phyloP scores from a whole-genome alignment of 306 rosid genomes.

The Quercus gilva region DNA sequence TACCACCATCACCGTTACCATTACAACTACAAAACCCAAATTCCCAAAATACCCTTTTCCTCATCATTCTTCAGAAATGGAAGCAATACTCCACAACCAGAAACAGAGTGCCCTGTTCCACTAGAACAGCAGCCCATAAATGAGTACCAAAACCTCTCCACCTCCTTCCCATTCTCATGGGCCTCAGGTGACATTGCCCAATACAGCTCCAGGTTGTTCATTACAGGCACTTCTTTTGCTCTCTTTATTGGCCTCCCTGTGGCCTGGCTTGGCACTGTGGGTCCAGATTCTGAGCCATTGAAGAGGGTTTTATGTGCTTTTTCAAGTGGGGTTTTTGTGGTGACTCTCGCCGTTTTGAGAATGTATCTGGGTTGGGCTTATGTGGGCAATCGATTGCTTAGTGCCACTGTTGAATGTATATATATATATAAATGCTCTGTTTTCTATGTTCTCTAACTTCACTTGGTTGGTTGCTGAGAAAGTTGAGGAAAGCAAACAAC shows the following conservation, averaged over 20 bases:
- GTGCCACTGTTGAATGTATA: slow-evolving; percentile 94
- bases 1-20: slow-evolving; percentile 1
- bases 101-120: slow-evolving; percentile 85
- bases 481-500: not conserved
- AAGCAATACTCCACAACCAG: slow-evolving; percentile 47
- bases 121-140: slow-evolving; percentile 75
- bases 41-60: slow-evolving; percentile 4
- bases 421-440: slow-evolving; percentile 43
- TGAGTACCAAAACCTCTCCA: slow-evolving; percentile 74
- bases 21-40: not conserved
- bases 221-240: slow-evolving; percentile 67
- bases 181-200: slow-evolving; percentile 69
- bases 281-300: slow-evolving; percentile 64
- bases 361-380: slow-evolving; percentile 99
- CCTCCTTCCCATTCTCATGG: slow-evolving; percentile 88
- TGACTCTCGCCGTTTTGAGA: slow-evolving; percentile 72
- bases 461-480: not conserved
- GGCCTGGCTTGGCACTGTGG: slow-evolving; percentile 73
- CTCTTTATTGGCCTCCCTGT: slow-evolving; percentile 79
- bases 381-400: slow-evolving; percentile 88
- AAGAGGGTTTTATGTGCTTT: slow-evolving; percentile 54
- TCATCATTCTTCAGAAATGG: slow-evolving; percentile 39
- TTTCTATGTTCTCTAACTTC: not conserved
- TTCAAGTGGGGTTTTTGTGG: slow-evolving; percentile 68
- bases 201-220: slow-evolving; percentile 58